phyloP scores from a whole-genome alignment of 768 basidiomycete genomes.

The Coprinellus micaceus region DNA sequence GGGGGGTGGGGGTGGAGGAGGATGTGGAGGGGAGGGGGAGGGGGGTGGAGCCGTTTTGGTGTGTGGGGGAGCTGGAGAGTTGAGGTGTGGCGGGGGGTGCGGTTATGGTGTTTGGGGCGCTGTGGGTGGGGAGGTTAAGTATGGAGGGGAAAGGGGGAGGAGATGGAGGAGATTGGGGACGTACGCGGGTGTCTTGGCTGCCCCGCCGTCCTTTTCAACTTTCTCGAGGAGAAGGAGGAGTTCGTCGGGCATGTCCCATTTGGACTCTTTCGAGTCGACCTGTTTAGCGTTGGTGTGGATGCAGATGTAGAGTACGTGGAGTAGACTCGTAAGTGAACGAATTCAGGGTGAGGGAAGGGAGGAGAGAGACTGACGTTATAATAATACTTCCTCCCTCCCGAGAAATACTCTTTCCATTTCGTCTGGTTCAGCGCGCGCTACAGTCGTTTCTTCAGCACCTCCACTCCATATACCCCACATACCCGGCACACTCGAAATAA shows the following conservation, averaged over 20 bases:
- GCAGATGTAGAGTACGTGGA: too few relatives aligned
- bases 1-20: slow-evolving; percentile 19
- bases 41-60: too few relatives aligned
- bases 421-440: slow-evolving; percentile 87
- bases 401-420: slow-evolving; percentile 95
- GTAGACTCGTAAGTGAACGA: too few relatives aligned
- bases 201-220: slow-evolving; percentile 71
- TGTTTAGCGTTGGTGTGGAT: too few relatives aligned
- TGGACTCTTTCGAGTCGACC: slow-evolving; percentile 87
- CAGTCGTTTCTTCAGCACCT: too few relatives aligned
- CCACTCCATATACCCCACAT: too few relatives aligned
- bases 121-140: not conserved
- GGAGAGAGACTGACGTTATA: slow-evolving; percentile 59
- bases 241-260: slow-evolving; percentile 98
- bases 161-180: not conserved
- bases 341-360: slow-evolving; percentile 2
- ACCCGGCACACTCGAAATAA: too few relatives aligned
- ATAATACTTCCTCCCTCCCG: slow-evolving; percentile 87
- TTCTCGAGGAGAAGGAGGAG: slow-evolving; percentile 79
- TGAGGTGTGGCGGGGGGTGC: slow-evolving; percentile 40
- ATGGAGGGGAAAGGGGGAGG: not conserved
- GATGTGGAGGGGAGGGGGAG: too few relatives aligned
- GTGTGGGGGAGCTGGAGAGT: slow-evolving; percentile 35
- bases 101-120: slow-evolving; percentile 29
- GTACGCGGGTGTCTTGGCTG: slow-evolving; percentile 26